A percentile compares a stretch with the other conserved stretches of the same genome.
Conservation (phyloP, 164 flowering plant genomes). For the Aristolochia californica region DNA sequence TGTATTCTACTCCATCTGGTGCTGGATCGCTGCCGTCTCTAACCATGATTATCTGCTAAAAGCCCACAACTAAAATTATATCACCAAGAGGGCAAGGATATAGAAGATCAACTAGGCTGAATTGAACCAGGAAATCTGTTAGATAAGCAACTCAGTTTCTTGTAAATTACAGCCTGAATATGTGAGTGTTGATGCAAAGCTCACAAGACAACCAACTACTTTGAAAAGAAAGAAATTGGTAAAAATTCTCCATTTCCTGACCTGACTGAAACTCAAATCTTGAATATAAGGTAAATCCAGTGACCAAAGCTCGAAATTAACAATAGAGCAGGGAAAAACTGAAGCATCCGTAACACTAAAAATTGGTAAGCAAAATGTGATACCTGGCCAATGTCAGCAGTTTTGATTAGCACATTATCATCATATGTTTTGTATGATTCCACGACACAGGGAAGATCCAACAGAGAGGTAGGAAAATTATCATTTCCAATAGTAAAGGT, state of each 20-base stretch:
- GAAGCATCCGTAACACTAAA: too few relatives aligned
- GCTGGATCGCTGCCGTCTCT: constrained; percentile 64
- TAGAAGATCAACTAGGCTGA: background rate
- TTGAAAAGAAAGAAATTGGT: too few relatives aligned
- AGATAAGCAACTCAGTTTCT: too few relatives aligned
- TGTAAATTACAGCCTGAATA: too few relatives aligned
- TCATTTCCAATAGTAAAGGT: constrained; percentile 66
- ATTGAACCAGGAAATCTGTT: too few relatives aligned
- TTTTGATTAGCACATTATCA: constrained; percentile 74
- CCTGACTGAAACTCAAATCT: too few relatives aligned
- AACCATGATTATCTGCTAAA: constrained; percentile 73
- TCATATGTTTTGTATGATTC: constrained; percentile 96
- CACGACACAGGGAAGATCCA: constrained; percentile 85
- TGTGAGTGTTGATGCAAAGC: too few relatives aligned
- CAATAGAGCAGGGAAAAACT: too few relatives aligned
- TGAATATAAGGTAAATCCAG: too few relatives aligned
- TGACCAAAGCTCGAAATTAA: too few relatives aligned
- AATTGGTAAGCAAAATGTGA: background rate
- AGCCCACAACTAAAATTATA: constrained; percentile 1
- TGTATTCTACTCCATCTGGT: constrained; percentile 64
- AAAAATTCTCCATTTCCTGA: too few relatives aligned
- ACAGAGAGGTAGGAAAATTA: constrained; percentile 63
- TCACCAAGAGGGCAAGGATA: background rate
- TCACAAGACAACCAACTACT: too few relatives aligned
- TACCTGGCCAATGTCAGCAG: constrained; percentile 92